Evolutionary conservation across 495 filamentous ascomycete species (phyloP).

Genomic region (Paragyromitra xinjiangensis): DNA sequence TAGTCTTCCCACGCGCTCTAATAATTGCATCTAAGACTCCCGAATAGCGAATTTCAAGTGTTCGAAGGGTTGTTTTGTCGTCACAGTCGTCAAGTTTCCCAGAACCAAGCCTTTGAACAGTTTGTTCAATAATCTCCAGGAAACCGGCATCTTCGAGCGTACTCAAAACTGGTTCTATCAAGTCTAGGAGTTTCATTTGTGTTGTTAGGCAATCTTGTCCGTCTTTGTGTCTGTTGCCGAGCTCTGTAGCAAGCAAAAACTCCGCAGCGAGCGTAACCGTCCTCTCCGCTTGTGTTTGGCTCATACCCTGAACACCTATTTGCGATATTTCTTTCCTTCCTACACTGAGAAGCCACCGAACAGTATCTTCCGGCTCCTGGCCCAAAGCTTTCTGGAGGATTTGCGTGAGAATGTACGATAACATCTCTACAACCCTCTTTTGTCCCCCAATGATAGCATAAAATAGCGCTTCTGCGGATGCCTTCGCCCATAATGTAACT

Average conservation of each 20-base stretch:
- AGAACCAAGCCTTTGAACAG: neutral
- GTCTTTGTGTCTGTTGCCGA: neutral
- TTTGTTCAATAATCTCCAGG: neutral
- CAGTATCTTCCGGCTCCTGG: neutral
- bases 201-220: neutral
- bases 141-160: neutral
- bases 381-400: neutral
- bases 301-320: neutral
- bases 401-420: neutral
- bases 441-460: neutral
- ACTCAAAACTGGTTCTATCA: neutral
- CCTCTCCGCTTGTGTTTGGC: neutral
- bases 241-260: conserved; percentile 21
- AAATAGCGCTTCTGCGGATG: neutral
- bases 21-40: neutral
- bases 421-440: neutral
- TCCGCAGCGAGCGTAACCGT: neutral
- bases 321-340: neutral
- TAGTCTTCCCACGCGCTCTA: neutral
- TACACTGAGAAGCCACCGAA: conserved; percentile 2
- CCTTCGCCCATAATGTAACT: neutral
- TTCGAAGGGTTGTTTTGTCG: neutral
- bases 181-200: neutral
- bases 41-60: neutral
- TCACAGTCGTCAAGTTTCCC: neutral